Conservation (phyloP, 129 eudicot species). For the Flaveria ramosissima region DNA sequence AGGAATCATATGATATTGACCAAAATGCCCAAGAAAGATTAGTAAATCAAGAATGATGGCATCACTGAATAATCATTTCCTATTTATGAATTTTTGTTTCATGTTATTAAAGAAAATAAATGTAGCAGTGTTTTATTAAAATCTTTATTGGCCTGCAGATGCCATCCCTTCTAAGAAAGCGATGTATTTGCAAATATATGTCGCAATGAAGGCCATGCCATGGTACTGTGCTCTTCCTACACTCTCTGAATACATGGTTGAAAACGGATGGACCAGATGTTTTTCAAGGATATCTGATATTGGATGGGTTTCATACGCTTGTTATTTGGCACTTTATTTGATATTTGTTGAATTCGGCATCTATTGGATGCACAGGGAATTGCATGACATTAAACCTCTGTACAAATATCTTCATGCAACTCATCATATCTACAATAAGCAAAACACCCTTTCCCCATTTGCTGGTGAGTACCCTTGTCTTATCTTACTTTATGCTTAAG, state of each 20-base stretch:
- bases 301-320: constrained; percentile 52
- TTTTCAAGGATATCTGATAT: constrained; percentile 65
- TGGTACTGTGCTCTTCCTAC: constrained; percentile 70
- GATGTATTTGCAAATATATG: constrained; percentile 73
- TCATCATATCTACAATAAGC: constrained; percentile 96
- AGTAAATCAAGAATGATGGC: too few species aligned
- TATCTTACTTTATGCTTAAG: neutral
- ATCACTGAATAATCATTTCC: too few species aligned
- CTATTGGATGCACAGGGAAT: constrained; percentile 87
- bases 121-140: neutral
- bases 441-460: constrained; percentile 93
- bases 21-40: neutral
- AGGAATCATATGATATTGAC: neutral
- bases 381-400: constrained; percentile 91
- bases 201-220: constrained; percentile 99
- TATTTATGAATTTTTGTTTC: too few species aligned
- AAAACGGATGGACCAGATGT: constrained; percentile 90
- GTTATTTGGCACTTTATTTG: constrained; percentile 48
- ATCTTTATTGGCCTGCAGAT: constrained; percentile 44
- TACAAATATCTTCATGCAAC: constrained; percentile 93
- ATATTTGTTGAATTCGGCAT: constrained; percentile 84
- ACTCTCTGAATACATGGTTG: constrained; percentile 75
- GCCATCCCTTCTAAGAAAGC: constrained; percentile 69
- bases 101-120: too few species aligned
- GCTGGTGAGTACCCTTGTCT: constrained; percentile 61